Evolutionary conservation across 2,329 filamentous ascomycete species (phyloP).

Genomic region (Colletotrichum tanaceti): DNA sequence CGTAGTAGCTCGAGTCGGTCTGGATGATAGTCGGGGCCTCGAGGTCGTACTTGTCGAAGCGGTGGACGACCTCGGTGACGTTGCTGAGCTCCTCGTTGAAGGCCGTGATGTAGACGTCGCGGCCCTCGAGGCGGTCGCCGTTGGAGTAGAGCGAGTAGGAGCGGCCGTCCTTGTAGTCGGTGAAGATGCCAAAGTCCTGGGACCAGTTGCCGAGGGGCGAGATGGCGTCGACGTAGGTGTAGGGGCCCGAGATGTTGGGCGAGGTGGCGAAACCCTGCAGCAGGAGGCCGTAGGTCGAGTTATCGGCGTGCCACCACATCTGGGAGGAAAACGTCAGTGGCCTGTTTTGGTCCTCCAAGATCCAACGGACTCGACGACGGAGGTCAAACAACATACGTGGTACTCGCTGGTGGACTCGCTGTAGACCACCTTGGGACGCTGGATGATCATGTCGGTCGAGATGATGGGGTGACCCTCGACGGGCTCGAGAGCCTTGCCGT

Average conservation of each 20-base stretch:
- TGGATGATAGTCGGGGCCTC: constrained; percentile 71
- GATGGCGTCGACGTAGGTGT: constrained; percentile 64
- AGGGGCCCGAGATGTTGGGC: constrained; percentile 64
- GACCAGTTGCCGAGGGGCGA: constrained; percentile 71
- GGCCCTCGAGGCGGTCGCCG: constrained; percentile 64
- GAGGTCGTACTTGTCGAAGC: constrained; percentile 69
- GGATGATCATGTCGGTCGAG: constrained; percentile 67
- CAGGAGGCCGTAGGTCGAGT: constrained; percentile 65
- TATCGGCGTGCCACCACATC: constrained; percentile 73
- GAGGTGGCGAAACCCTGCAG: constrained; percentile 68
- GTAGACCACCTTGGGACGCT: constrained; percentile 71
- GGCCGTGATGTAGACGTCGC: constrained; percentile 67
- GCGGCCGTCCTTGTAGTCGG: constrained; percentile 67
- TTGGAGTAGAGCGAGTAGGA: constrained; percentile 71
- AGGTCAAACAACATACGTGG: constrained; percentile 55
- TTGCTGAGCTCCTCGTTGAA: constrained; percentile 65
- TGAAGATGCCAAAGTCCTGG: constrained; percentile 71
- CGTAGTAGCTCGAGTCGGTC: constrained; percentile 69
- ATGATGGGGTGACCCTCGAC: constrained; percentile 67
- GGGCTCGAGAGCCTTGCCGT: constrained; percentile 68
- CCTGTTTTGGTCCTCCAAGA: too few relatives aligned
- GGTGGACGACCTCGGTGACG: constrained; percentile 63
- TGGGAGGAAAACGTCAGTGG: constrained; percentile 43
- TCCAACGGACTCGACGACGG: not conserved
- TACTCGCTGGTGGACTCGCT: constrained; percentile 66